Percentiles rank a stretch among this genome's conserved stretches.
Conservation (phyloP, 2,329 filamentous ascomycete genomes). For the Fusarium burgessii region DNA sequence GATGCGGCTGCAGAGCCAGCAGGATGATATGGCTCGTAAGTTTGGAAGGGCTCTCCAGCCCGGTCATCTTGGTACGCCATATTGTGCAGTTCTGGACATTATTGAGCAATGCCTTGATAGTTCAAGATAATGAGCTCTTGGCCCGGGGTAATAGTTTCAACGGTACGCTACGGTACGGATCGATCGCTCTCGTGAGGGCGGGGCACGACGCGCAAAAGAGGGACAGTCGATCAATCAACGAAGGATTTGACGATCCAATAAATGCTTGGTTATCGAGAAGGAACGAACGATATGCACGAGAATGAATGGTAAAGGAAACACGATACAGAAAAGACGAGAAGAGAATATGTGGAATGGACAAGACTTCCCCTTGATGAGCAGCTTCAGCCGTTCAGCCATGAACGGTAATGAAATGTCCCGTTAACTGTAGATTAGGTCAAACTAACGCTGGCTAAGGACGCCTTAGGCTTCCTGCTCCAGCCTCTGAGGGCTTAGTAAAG, state of each 20-base stretch:
- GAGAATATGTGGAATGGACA: conserved; percentile 23
- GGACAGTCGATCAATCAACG: conserved; percentile 1
- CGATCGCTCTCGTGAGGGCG: conserved; percentile 14
- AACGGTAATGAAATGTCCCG: conserved; percentile 4
- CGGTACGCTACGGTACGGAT: conserved; percentile 5
- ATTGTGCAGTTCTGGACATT: conserved; percentile 39
- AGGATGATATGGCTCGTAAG: conserved; percentile 36
- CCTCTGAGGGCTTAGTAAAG: conserved; percentile 5
- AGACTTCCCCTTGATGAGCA: conserved; percentile 18
- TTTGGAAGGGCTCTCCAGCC: conserved; percentile 46
- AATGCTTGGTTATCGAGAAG: conserved; percentile 12
- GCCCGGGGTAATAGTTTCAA: conserved; percentile 5
- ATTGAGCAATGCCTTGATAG: conserved; percentile 4
- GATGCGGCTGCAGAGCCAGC: conserved; percentile 7
- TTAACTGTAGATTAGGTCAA: conserved; percentile 6
- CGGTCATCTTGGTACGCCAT: conserved; percentile 51
- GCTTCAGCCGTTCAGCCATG: conserved; percentile 36
- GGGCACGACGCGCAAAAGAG: conserved; percentile 22
- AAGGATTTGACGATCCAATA: conserved; percentile 4
- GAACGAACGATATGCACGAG: not conserved
- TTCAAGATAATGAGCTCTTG: not conserved
- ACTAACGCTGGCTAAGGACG: conserved; percentile 11
- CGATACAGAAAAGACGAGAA: not conserved
- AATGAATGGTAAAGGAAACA: not conserved
- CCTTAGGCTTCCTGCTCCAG: conserved; percentile 13